Evolutionary conservation across 176 grass and related monocot species (phyloP), one percentile per base, ranked within the genome.

Genomic region (Ampelocalamus luodianensis): DNA sequence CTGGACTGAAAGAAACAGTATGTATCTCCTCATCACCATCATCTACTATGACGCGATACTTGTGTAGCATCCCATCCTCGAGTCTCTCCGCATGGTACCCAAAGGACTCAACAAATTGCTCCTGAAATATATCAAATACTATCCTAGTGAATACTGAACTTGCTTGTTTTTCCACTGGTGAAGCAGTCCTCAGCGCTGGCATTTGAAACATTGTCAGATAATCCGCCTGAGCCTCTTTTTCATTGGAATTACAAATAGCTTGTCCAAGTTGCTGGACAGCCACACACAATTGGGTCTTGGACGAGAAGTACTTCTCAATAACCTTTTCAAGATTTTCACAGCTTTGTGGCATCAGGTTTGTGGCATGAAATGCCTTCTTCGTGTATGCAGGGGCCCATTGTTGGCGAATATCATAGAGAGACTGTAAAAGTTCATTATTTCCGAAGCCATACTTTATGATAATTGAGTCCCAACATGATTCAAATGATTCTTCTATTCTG

Each of bases 31-130:
- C 87, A 78, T 82, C 82, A 49, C 71, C 83, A 44, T 85, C 90
- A 85, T 88, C 80, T 46, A 63, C 83, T 48, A 60, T 78, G 44
- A 89, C 80, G 40, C 22, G 61, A 78, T 88, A 92, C 73, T 81
- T 97, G 65, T 88, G 83, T 70, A 87, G 61, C 20, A 76, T 75
- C 11, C 71, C 88, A 79, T 95, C 91, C n/a, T 95, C 88, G 26
- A 98, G 87, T 82, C 85, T 98, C 74, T 95, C 93, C 51, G 81
- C 91, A 23, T 93, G 85, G 76, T 95, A 98, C 74, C 91, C 89
- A 77, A 98, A 93, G 50, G 96, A 98, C 80, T 90, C 80, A 39
- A 83, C 77, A 93, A 98, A 98, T 79, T 98, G 93, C 45, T 90
- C 85, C 77, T 94, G 93, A 80, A 98, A 98, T 64, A 79, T 89